phyloP scores from a whole-genome alignment of 805 yeast species.

The Candida tibetensis region DNA sequence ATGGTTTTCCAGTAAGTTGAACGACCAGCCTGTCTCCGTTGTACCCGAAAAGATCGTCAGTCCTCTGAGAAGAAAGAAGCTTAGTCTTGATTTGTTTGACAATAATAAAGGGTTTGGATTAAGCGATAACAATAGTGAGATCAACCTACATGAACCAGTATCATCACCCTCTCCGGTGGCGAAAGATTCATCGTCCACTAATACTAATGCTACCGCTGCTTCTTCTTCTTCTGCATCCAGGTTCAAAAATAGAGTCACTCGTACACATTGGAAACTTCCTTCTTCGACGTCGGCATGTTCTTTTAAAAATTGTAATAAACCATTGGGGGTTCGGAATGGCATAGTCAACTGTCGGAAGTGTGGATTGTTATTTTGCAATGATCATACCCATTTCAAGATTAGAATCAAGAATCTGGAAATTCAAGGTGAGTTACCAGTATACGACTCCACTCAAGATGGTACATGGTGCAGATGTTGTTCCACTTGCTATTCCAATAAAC shows the following conservation, averaged over 20 bases:
- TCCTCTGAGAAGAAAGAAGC: conserved; percentile 34
- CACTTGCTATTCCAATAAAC: conserved; percentile 53
- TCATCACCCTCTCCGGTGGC: neutral
- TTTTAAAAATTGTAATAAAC: conserved; percentile 37
- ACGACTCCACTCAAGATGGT: conserved; percentile 39
- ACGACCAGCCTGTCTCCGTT: conserved; percentile 37
- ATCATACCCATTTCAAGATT: conserved; percentile 56
- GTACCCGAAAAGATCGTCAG: conserved; percentile 12
- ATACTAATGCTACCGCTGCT: conserved; percentile 1
- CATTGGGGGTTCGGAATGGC: conserved; percentile 52
- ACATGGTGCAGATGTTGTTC: conserved; percentile 72
- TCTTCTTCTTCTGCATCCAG: conserved; percentile 2
- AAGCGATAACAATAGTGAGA: conserved; percentile 17
- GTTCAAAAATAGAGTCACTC: conserved; percentile 33
- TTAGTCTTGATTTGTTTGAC: conserved; percentile 52
- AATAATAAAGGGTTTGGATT: conserved; percentile 33
- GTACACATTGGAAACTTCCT: conserved; percentile 59
- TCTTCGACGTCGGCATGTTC: conserved; percentile 39
- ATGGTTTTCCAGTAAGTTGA: conserved; percentile 41
- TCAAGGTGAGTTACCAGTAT: conserved; percentile 40
- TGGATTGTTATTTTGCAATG: conserved; percentile 66
- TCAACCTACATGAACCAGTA: neutral
- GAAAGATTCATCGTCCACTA: conserved; percentile 2
- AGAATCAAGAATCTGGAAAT: conserved; percentile 48
- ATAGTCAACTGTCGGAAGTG: conserved; percentile 72